Evolutionary conservation across 2,329 filamentous ascomycete genomes (phyloP), one percentile per base, ranked within the genome.

Genomic region (Curvularia eragrostidis): DNA sequence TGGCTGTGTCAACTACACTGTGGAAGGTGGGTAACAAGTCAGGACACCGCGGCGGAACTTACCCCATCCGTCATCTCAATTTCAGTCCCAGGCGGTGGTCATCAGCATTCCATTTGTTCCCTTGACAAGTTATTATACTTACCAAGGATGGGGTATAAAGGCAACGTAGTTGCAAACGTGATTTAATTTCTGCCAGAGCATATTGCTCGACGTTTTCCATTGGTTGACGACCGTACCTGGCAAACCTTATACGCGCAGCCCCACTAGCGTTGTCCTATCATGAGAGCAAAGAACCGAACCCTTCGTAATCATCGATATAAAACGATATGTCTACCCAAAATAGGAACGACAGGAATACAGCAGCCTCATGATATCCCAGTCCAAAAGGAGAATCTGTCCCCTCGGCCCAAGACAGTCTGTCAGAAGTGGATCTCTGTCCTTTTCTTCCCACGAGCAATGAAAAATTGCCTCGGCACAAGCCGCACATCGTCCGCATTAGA

Each of bases 381-480:
- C 34, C 1, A 8, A 18, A 26, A n/a, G 13, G 13, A 26, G 4
- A n/a, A 8, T 1, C 6, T 5, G 23, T 36, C 15, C 23, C 26
- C 23, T 26, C 23, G 41, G 41, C 23, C 15, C 23, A 24, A 26
- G 3, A 43, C 41, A 13, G 13, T 8, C 26, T 43, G 19, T 15
- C 13, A 46, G n/a, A 46, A 30, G 42, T 26, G 42, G 42, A 23
- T 12, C 41, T n/a, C n/a, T n/a, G n/a, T n/a, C 4, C 23, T 23
- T 9, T 26, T 15, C 15, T 28, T 18, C 24, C 26, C 23, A 46
- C 5, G 26, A n/a, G 23, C 15, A 26, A 18, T 3, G 15, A 28
- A 28, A 43, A 43, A 39, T 54, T 54, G 44, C 55, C 55, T 58
- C 55, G 55, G 55, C 55, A 44, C 44, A 58, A 43, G 6, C 34